Base-by-base conservation (phyloP, 495 filamentous ascomycete species). In the Neurospora sp. region DNA sequence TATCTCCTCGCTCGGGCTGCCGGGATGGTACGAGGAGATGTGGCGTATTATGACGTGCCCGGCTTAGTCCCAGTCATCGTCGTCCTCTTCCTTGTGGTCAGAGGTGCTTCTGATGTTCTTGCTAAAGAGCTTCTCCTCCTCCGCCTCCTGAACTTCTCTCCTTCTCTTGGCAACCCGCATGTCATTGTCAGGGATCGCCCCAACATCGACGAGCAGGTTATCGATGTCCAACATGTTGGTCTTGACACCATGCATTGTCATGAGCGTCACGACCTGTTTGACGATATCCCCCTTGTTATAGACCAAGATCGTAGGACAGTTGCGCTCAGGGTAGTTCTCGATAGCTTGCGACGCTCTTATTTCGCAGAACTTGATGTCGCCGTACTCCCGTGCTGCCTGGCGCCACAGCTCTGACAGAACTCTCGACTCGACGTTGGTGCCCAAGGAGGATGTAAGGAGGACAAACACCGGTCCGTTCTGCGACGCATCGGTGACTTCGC, bases 331-430 rank as follows among this genome's bases (percentile, higher is more conserved):
- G 80, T 98, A 99, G 27, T 92, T 92, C 83, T 98, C 96, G 78
- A 99, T 97, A 73, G 96, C 97, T 88, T 97, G 90, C 78, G 94
- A 91, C 3, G 90, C 96, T 76, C 90, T 87, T 66, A 99, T 98
- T 83, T 99, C 93, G 80, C 95, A 98, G 84, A 99, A 99, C 83
- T 99, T 99, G 79, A 98, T 82, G 73, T 99, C 94, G 39, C 93
- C 93, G 78, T 91, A 98, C 78, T 93, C 93, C 72, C 81, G 82
- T 18, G 96, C 96, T 74, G 94, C 84, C 78, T 92, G 88, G 27
- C 91, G 86, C 95, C 96, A 99, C n/a, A 98, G 84, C 78, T 96
- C 90, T 16, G 91, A 90, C 76, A 98, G 79, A 2, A 96, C 82
- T 40, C 91, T 88, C 3, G 93, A 96, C 83, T 98, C 93, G 41